phyloP scores from a whole-genome alignment of 2,329 filamentous ascomycete species.

The Arthrinium phaeospermum region DNA sequence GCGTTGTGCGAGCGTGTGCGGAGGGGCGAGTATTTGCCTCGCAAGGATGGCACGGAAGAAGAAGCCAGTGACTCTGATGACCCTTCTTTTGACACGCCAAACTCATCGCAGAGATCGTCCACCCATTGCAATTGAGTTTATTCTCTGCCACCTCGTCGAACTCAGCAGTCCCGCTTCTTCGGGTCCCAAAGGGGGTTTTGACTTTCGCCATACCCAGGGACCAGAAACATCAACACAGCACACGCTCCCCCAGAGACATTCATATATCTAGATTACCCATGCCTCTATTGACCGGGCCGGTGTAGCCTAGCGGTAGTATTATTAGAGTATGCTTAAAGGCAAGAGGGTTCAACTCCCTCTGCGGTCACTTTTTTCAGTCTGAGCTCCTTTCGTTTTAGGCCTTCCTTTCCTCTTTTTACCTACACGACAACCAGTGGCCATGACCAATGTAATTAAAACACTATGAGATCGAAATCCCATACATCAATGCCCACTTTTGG shows the following conservation, averaged over 20 bases:
- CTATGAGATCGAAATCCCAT: neutral
- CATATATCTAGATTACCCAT: neutral
- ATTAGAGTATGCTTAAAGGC: neutral
- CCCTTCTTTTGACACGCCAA: neutral
- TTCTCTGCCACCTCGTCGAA: neutral
- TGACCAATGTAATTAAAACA: neutral
- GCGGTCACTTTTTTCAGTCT: neutral
- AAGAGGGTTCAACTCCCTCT: neutral
- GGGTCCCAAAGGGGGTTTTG: neutral
- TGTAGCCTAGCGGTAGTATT: neutral
- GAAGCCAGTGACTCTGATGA: neutral
- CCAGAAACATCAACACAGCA: neutral
- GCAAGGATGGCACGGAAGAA: neutral
- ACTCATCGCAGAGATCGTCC: neutral
- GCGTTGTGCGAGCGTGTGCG: conserved; percentile 48
- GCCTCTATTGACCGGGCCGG: neutral
- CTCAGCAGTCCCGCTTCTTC: neutral
- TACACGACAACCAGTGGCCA: no score
- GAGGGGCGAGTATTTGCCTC: conserved; percentile 40
- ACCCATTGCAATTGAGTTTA: neutral
- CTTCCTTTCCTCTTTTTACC: no score
- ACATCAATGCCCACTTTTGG: neutral
- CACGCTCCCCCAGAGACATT: neutral
- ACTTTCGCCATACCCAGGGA: neutral
- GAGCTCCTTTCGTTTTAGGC: neutral